Base-by-base conservation (phyloP, 768 basidiomycete genomes). In the Rhodotorula toruloides region DNA sequence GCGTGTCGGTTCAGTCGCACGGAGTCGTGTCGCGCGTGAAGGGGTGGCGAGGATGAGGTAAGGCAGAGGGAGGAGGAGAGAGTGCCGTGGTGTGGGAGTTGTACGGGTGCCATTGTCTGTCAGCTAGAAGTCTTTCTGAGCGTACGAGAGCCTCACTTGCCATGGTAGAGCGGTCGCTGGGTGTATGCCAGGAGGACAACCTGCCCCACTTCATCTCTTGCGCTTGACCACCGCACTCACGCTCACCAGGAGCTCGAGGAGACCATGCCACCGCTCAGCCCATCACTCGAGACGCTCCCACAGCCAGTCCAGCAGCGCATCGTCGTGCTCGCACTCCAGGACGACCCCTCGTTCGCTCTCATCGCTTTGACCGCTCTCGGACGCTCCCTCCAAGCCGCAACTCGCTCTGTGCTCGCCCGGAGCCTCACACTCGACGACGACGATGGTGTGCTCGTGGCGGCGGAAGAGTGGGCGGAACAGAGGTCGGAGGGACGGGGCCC, bases 351-450 rank as follows among this genome's bases (percentile, higher is more conserved):
- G 8, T 37, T 62, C 27, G 19, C 29, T 14, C 8, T n/a, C 14
- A 13, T 25, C 9, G n/a, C 55, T 27, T 1, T 63, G 22, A 27
- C 52, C 21, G 7, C 34, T 11, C 47, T 65, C 43, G 57, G 56
- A 36, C 29, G 27, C 0, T 22, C 4, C 27, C 9, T 63, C 57
- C 32, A 47, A 21, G 10, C 39, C 19, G 27, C 47, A 3, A 40
- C 50, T 17, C 2, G 21, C 10, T 14, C 44, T 2, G 27, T 58
- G 11, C 44, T 52, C 27, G 40, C 47, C 4, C 2, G 14, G 27
- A 21, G 22, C 4, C 7, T 70, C 42, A 17, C 21, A 4, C 47
- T 70, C 39, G 29, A 32, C 9, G 68, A 70, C 55, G 68, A 70
- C 53, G 64, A 70, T 57, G 16, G 31, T 2, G 25, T 55, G 39